Evolutionary conservation across 2,329 filamentous ascomycete species (phyloP).

Genomic region (Incumbomyces delicatus): DNA sequence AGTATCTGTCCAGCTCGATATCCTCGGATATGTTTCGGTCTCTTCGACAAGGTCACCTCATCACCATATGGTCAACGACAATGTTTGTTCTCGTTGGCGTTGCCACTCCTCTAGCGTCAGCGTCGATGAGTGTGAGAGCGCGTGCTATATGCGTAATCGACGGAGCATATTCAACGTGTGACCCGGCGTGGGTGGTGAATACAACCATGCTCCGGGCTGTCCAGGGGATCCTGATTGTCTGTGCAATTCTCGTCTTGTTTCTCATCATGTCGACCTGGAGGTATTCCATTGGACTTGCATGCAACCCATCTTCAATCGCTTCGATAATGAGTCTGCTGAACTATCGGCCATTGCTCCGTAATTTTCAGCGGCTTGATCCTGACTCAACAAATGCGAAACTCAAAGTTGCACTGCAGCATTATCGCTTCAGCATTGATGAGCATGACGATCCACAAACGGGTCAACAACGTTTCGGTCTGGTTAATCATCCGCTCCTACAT

Average conservation of each 20-base stretch:
- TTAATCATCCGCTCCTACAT: neutral
- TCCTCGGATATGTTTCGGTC: constrained; percentile 4
- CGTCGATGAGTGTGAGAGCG: constrained; percentile 9
- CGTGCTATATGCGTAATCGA: constrained; percentile 1
- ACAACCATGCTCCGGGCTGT: constrained; percentile 4
- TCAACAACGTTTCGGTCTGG: neutral
- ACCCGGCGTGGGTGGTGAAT: constrained; percentile 12
- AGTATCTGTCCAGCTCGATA: constrained; percentile 10
- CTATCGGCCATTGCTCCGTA: constrained; percentile 3
- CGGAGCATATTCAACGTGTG: constrained; percentile 2
- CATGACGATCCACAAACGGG: neutral
- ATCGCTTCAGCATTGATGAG: neutral
- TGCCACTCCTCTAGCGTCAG: constrained; percentile 6
- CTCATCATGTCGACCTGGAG: constrained; percentile 6
- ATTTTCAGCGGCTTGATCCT: constrained; percentile 1
- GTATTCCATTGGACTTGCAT: constrained; percentile 7
- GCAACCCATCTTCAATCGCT: constrained; percentile 12
- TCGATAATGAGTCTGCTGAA: constrained; percentile 10
- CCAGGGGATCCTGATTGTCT: constrained; percentile 5
- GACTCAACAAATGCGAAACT: neutral
- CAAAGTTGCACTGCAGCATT: neutral
- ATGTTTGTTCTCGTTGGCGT: constrained; percentile 5
- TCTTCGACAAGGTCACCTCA: neutral
- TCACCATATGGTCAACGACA: constrained; percentile 6
- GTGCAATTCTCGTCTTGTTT: constrained; percentile 4